Base-by-base conservation (phyloP, 768 basidiomycete species). In the Suillus occidentalis region DNA sequence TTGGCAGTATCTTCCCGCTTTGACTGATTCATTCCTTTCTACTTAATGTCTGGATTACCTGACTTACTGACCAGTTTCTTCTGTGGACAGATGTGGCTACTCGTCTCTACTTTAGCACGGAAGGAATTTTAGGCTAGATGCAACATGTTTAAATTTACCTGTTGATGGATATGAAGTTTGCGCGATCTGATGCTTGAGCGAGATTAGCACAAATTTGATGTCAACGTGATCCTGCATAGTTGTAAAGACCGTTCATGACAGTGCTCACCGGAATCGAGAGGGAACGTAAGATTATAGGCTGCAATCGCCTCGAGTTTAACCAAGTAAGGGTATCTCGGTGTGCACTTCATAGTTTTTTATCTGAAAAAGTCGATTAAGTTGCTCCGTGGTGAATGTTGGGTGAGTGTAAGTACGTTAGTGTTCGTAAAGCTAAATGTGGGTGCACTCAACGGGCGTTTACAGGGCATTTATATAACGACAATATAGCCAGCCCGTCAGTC, bases 1-100 rank as follows among this genome's bases (percentile, higher is more conserved):
- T 81, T 81, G 76, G 78, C 65, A 78, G 75, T 61, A 64, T 60
- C 64, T 65, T 75, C 76, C 83, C 83, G 85, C 76, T 84, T 76
- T 75, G 64, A 78, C 82, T 84, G 82, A 84, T 62, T 45, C 43
- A 9, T 70, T 62, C 52, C 49, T 64, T 47, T 20, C 39, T 28
- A n/a, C n/a, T n/a, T n/a, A n/a, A 34, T 10, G 49, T 55, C 37
- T 1, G 16, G 18, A 39, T 39, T 18, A 6, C 2, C 60, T 13
- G 20, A 59, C n/a, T 42, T 62, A 60, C 71, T 72, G 47, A 74
- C 57, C 9, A 55, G 20, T 4, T 31, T 62, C 12, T 62, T 80
- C 70, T 78, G 1, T 40, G 2, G 9, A 40, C 10, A 57, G 55
- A 37, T 22, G 49, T 50, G 49, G 49, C 6, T 25, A 52, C 16